Evolutionary conservation across 495 filamentous ascomycete genomes (phyloP), one percentile per base, ranked within the genome.

Genomic region (Delitschia confertaspora): DNA sequence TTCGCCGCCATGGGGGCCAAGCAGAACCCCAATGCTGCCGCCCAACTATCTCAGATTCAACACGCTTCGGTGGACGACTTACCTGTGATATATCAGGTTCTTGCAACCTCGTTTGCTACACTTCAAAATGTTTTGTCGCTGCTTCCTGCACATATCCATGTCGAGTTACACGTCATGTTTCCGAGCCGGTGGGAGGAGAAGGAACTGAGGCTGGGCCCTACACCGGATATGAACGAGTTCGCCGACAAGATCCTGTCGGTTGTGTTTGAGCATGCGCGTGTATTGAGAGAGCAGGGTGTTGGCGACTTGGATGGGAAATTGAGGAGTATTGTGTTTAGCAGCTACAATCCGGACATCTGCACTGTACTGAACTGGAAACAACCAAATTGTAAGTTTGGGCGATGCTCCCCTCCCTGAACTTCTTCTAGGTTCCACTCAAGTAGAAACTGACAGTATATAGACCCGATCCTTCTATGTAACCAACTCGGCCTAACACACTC

Each of bases 351-450:
- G 8, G 82, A 80, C 52, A 75, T 96, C 21, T 98, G 91, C 62
- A 88, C 83, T 25, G 86, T 88, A 3, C 57, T 98, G 38, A 96
- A 96, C 60, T 98, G 93, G 93, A 98, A 98, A 63, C 91, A 98
- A 60, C 91, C 91, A 8, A 98, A 96, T 53, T 98, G 82, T 85
- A 63, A 67, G 76, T 63, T 8, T n/a, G n/a, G n/a, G n/a, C n/a
- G n/a, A n/a, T n/a, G n/a, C n/a, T n/a, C n/a, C n/a, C n/a, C n/a
- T n/a, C n/a, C n/a, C n/a, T n/a, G n/a, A n/a, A n/a, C n/a, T n/a
- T n/a, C n/a, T 21, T 11, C 13, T 25, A 9, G 16, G 10, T 23
- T 20, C 13, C 18, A 26, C 14, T 20, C 18, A 24, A 33, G 13
- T 33, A 43, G 25, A 19, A 21, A 6, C 38, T 51, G 24, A 51